Percentiles rank a stretch among this genome's conserved stretches.
Evolutionary conservation across 352 stramenopile species (phyloP).

Genomic region (Phytopythium aichiense): DNA sequence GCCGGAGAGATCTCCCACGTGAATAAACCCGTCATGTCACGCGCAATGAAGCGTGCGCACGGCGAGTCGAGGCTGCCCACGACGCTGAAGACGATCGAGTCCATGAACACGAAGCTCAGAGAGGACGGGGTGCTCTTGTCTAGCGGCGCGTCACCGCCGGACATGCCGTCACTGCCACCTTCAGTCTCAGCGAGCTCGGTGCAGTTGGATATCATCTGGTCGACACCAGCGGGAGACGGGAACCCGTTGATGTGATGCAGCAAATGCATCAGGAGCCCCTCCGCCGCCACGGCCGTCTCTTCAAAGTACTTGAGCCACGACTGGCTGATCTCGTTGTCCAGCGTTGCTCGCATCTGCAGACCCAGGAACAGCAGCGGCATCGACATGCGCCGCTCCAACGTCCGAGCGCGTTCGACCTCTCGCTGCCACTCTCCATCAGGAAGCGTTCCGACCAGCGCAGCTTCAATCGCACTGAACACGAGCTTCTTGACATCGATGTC

Average conservation of each 20-base stretch:
- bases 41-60: slow-evolving; percentile 69
- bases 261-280: slow-evolving; percentile 82
- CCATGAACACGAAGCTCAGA: slow-evolving; percentile 88
- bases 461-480: slow-evolving; percentile 83
- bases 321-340: slow-evolving; percentile 68
- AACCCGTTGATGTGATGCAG: slow-evolving; percentile 86
- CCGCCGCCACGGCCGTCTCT: slow-evolving; percentile 76
- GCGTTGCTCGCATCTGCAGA: slow-evolving; percentile 77
- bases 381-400: slow-evolving; percentile 58
- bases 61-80: slow-evolving; percentile 76
- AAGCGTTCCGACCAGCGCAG: slow-evolving; percentile 74
- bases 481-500: slow-evolving; percentile 81
- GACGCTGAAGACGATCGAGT: slow-evolving; percentile 83
- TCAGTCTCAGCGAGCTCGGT: slow-evolving; percentile 59
- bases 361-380: slow-evolving; percentile 83
- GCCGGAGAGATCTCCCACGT: slow-evolving; percentile 77
- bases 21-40: slow-evolving; percentile 84
- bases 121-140: slow-evolving; percentile 27
- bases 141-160: slow-evolving; percentile 1
- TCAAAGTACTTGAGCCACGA: slow-evolving; percentile 80
- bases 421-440: slow-evolving; percentile 77
- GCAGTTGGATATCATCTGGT: slow-evolving; percentile 83
- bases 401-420: slow-evolving; percentile 71
- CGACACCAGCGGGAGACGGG: slow-evolving; percentile 73
- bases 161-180: slow-evolving; percentile 11